Conservation (phyloP, 2,329 filamentous ascomycete genomes). For the Tolypocladium cylindrosporum region DNA sequence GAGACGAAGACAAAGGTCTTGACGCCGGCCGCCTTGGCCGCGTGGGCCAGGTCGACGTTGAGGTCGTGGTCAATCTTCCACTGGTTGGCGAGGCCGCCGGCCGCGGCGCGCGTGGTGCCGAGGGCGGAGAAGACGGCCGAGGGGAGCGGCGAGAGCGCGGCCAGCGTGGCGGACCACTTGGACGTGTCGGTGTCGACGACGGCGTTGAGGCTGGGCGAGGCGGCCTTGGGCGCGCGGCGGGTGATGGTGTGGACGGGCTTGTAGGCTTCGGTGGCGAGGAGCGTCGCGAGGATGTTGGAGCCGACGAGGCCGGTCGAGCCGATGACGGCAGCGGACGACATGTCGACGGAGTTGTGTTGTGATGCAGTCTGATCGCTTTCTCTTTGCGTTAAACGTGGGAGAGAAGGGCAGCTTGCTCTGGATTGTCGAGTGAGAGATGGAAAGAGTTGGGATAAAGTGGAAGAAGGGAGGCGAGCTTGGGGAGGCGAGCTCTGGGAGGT, state of each 20-base stretch:
- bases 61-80: conserved; percentile 83
- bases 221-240: conserved; percentile 49
- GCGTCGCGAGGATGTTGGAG: conserved; percentile 59
- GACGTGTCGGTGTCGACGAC: conserved; percentile 57
- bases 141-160: conserved; percentile 43
- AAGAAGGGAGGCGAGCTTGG: background rate
- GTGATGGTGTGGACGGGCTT: conserved; percentile 53
- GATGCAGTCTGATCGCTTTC: background rate
- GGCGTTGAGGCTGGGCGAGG: conserved; percentile 48
- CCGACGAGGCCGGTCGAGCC: conserved; percentile 63
- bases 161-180: conserved; percentile 56
- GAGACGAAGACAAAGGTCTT: conserved; percentile 73
- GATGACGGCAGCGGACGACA: conserved; percentile 42
- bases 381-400: background rate
- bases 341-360: background rate
- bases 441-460: background rate
- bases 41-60: conserved; percentile 67
- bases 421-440: background rate
- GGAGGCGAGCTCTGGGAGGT: background rate
- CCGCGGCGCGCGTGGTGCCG: conserved; percentile 67
- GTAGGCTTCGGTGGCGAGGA: conserved; percentile 45
- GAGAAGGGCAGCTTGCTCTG: background rate
- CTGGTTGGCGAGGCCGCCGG: conserved; percentile 69
- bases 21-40: conserved; percentile 62
- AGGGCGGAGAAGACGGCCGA: conserved; percentile 65